Percentiles rank a stretch among this genome's conserved stretches.
Conservation (phyloP, 768 basidiomycete genomes). For the Leucosporidium creatinivorum region DNA sequence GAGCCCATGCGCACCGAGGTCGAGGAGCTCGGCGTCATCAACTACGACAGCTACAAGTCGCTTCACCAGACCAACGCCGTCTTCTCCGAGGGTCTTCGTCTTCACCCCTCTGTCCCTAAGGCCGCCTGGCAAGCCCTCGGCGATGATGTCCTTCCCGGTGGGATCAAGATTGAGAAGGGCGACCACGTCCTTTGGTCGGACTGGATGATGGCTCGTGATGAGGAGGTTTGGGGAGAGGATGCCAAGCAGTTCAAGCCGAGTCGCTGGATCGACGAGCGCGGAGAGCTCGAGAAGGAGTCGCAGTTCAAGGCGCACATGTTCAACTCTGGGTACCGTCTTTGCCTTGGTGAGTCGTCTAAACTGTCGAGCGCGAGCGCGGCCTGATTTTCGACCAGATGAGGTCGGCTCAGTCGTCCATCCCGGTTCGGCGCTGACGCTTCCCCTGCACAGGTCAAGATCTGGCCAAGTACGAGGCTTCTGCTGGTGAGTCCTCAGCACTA, state of each 20-base stretch:
- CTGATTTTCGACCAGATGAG: no score
- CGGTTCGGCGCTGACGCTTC: neutral
- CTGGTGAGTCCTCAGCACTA: no score
- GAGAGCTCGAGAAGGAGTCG: slow-evolving; percentile 7
- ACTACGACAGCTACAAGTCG: slow-evolving; percentile 15
- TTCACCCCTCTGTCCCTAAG: slow-evolving; percentile 13
- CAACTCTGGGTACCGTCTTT: slow-evolving; percentile 21
- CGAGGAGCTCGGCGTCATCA: slow-evolving; percentile 2
- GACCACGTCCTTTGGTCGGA: slow-evolving; percentile 12
- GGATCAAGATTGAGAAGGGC: slow-evolving; percentile 7
- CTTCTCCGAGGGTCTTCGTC: slow-evolving; percentile 11
- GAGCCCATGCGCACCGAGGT: slow-evolving; percentile 5
- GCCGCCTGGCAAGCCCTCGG: slow-evolving; percentile 17
- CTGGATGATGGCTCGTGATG: slow-evolving; percentile 11
- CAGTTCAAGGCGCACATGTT: slow-evolving; percentile 22
- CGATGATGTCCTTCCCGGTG: slow-evolving; percentile 13
- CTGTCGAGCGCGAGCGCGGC: no score
- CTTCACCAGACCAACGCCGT: slow-evolving; percentile 5
- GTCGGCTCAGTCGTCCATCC: no score
- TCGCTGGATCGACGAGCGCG: slow-evolving; percentile 11
- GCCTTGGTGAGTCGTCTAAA: neutral
- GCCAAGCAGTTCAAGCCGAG: slow-evolving; percentile 14
- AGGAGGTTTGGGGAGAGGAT: slow-evolving; percentile 18
- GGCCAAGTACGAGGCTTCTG: no score
- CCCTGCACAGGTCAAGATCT: no score